phyloP scores from a whole-genome alignment of 306 rosid genomes.

The Trichosanthes cucumerina region DNA sequence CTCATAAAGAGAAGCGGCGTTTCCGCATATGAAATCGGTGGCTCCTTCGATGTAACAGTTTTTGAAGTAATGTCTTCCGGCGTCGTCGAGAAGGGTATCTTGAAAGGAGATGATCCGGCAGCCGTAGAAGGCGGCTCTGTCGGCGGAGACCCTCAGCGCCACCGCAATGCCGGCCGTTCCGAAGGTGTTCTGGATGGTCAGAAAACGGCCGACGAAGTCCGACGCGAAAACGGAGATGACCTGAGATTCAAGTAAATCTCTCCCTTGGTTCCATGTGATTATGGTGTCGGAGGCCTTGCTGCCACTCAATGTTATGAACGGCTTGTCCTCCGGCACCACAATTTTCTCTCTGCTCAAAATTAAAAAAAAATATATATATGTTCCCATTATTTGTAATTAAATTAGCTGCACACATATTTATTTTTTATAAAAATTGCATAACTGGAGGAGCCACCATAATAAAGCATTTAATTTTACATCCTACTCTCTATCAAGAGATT shows the following conservation, averaged over 20 bases:
- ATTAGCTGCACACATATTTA: too few relatives aligned
- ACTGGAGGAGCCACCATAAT: too few relatives aligned
- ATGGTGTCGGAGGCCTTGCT: not conserved
- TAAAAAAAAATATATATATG: too few relatives aligned
- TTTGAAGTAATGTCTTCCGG: conserved; percentile 17
- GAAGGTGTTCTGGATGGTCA: conserved; percentile 17
- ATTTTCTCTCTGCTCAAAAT: conserved; percentile 4
- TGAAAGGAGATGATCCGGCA: conserved; percentile 15
- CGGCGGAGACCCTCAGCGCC: conserved; percentile 18
- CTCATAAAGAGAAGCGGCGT: conserved; percentile 18
- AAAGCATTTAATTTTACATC: too few relatives aligned
- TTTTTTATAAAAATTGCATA: too few relatives aligned
- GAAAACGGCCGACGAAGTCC: conserved; percentile 12
- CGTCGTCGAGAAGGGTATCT: conserved; percentile 17
- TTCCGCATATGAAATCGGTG: conserved; percentile 24
- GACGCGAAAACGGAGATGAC: conserved; percentile 10
- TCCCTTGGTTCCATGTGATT: conserved; percentile 17
- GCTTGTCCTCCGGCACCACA: conserved; percentile 19
- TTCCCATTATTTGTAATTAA: too few relatives aligned
- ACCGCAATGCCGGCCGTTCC: conserved; percentile 16
- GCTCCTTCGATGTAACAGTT: conserved; percentile 28
- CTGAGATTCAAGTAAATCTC: not conserved
- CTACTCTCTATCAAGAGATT: too few relatives aligned
- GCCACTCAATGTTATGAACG: conserved; percentile 21
- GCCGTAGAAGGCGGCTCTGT: conserved; percentile 18